phyloP scores from a whole-genome alignment of 495 filamentous ascomycete species.

The Cairneyella variabilis region DNA sequence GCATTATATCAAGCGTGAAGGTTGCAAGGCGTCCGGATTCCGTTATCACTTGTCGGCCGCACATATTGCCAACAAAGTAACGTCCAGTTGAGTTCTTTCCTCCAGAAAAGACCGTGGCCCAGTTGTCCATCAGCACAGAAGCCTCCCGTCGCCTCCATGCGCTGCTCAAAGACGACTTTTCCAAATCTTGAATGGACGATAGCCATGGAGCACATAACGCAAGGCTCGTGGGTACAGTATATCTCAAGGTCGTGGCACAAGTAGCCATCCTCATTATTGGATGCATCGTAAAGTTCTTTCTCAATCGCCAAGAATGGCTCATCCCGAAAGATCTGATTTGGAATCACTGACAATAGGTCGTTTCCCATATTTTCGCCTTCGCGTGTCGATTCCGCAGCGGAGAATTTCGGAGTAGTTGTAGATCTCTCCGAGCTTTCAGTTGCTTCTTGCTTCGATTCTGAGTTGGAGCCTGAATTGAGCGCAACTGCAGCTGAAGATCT shows the following conservation, averaged over 20 bases:
- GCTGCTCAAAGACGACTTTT: conserved; percentile 68
- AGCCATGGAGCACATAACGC: conserved; percentile 94
- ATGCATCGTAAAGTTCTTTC: conserved; percentile 11
- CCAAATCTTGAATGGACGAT: conserved; percentile 87
- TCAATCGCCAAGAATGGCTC: conserved; percentile 17
- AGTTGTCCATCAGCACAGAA: conserved; percentile 47
- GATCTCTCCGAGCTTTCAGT: too few relatives aligned
- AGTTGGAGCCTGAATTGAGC: too few relatives aligned
- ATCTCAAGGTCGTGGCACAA: conserved; percentile 88
- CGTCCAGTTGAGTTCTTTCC: conserved; percentile 92
- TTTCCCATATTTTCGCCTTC: neutral
- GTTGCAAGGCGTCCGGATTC: neutral
- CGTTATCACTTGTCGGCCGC: neutral
- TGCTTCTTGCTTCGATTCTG: neutral
- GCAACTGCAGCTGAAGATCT: too few relatives aligned
- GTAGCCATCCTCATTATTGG: conserved; percentile 60
- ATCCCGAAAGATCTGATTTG: conserved; percentile 43
- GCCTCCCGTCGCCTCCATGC: conserved; percentile 58
- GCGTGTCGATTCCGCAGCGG: neutral
- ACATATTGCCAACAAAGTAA: conserved; percentile 68
- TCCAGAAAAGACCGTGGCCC: conserved; percentile 86
- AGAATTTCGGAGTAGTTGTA: too few relatives aligned
- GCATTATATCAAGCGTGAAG: neutral
- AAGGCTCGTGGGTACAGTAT: conserved; percentile 91
- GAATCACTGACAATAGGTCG: too few relatives aligned